These are phyloP conservation scores for Lachnellula subtilissima DNA, from an alignment of 2,329 filamentous ascomycete genomes.

Conservation along the genomic window DNA sequence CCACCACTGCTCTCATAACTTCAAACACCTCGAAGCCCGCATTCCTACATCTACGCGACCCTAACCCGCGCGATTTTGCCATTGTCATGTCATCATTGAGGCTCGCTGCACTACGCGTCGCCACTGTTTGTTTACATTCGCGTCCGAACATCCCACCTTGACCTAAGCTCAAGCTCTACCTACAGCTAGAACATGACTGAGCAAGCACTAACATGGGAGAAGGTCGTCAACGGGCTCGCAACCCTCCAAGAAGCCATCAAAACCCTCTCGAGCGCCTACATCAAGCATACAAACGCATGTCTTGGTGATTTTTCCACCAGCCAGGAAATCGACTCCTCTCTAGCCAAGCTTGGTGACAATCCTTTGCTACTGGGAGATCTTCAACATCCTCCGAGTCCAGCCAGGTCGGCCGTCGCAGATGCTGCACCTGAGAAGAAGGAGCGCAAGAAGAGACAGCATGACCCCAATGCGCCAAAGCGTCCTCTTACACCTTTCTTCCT, in stretches of 20 bases:
- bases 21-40: slow-evolving; percentile 10
- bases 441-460: slow-evolving; percentile 79
- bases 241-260: slow-evolving; percentile 76
- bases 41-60: slow-evolving; percentile 20
- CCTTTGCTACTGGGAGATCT: slow-evolving; percentile 34
- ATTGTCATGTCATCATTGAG: slow-evolving; percentile 9
- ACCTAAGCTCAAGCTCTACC: slow-evolving; percentile 12
- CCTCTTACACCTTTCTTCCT: slow-evolving; percentile 93
- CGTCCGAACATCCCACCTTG: slow-evolving; percentile 10
- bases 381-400: slow-evolving; percentile 34
- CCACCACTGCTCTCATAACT: slow-evolving; percentile 12
- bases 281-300: slow-evolving; percentile 82
- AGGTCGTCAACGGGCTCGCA: slow-evolving; percentile 74
- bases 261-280: slow-evolving; percentile 75
- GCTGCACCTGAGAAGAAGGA: slow-evolving; percentile 72
- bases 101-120: slow-evolving; percentile 21
- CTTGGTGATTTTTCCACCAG: slow-evolving; percentile 56
- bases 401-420: slow-evolving; percentile 35
- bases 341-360: slow-evolving; percentile 42
- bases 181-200: slow-evolving; percentile 12
- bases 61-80: slow-evolving; percentile 12
- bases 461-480: slow-evolving; percentile 92
- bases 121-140: slow-evolving; percentile 23
- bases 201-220: slow-evolving; percentile 24
- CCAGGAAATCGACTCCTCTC: slow-evolving; percentile 39